Evolutionary conservation across 768 basidiomycete species (phyloP).

Genomic region (Collybia sordida): DNA sequence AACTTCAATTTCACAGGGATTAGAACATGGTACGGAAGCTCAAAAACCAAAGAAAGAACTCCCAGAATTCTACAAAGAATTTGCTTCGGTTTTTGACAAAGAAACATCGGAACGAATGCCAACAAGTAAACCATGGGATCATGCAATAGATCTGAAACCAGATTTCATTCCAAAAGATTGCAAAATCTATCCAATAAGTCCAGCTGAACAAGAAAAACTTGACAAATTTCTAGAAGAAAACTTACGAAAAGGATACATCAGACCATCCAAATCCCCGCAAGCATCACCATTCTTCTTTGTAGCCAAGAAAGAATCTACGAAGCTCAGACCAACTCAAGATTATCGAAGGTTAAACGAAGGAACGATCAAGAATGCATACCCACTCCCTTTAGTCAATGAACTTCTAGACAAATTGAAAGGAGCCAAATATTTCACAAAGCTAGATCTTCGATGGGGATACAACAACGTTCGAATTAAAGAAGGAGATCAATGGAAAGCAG

Average conservation of each 20-base stretch:
- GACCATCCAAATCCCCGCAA: not conserved
- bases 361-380: not conserved
- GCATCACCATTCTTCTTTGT: not conserved
- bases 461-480: constrained; percentile 6
- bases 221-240: not conserved
- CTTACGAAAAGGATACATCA: constrained; percentile 21
- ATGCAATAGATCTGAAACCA: constrained; percentile 13
- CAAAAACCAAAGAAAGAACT: no score
- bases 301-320: not conserved
- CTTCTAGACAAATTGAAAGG: constrained; percentile 5
- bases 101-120: constrained; percentile 10
- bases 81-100: constrained; percentile 8
- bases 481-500: constrained; percentile 39
- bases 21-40: no score
- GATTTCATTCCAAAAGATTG: constrained; percentile 3
- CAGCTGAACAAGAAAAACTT: not conserved
- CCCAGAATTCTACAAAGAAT: no score
- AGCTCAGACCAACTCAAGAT: not conserved
- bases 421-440: constrained; percentile 27
- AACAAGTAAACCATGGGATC: constrained; percentile 6
- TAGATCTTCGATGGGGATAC: constrained; percentile 23
- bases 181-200: constrained; percentile 6
- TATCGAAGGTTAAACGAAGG: not conserved
- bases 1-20: no score
- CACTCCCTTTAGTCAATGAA: not conserved